These are phyloP conservation scores for Suhomyces guaymorum DNA, from an alignment of 1,139 yeast genomes.

Conservation along the genomic window DNA sequence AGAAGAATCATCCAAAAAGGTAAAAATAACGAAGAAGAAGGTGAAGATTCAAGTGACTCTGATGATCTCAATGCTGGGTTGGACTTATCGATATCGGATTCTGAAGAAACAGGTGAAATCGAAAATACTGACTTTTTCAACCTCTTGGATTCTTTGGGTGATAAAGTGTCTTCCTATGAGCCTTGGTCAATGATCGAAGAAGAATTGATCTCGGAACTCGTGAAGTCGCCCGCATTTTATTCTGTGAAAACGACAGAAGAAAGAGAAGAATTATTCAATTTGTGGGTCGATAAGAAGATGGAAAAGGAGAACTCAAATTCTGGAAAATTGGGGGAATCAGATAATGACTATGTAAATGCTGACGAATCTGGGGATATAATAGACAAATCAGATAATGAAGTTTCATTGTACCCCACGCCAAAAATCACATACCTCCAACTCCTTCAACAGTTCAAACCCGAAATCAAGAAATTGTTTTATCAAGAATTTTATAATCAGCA, in stretches of 20 bases:
- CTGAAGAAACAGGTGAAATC: conserved; percentile 7
- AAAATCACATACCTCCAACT: conserved; percentile 24
- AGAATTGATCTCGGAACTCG: conserved; percentile 32
- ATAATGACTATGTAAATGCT: too few relatives aligned
- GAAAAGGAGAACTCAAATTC: too few relatives aligned
- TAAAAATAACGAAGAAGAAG: conserved; percentile 8
- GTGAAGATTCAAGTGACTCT: conserved; percentile 2
- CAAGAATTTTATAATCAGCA: conserved; percentile 29
- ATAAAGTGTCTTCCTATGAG: conserved; percentile 34
- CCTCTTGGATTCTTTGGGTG: conserved; percentile 27
- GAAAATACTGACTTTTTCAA: conserved; percentile 20
- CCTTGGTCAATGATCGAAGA: conserved; percentile 46
- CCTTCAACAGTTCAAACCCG: conserved; percentile 34
- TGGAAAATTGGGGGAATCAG: too few relatives aligned
- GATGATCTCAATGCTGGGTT: conserved; percentile 16
- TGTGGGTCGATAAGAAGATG: conserved; percentile 30
- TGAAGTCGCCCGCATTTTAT: conserved; percentile 33
- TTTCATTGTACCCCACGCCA: conserved; percentile 34
- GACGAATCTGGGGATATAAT: too few relatives aligned
- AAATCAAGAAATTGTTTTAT: conserved; percentile 29
- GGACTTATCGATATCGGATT: conserved; percentile 24
- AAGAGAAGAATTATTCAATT: conserved; percentile 30
- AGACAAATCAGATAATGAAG: too few relatives aligned
- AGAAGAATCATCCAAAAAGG: conserved; percentile 4
- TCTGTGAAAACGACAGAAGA: conserved; percentile 21